These are phyloP conservation scores for Morella rubra DNA, from an alignment of 306 rosid species.

Conservation along the genomic window DNA sequence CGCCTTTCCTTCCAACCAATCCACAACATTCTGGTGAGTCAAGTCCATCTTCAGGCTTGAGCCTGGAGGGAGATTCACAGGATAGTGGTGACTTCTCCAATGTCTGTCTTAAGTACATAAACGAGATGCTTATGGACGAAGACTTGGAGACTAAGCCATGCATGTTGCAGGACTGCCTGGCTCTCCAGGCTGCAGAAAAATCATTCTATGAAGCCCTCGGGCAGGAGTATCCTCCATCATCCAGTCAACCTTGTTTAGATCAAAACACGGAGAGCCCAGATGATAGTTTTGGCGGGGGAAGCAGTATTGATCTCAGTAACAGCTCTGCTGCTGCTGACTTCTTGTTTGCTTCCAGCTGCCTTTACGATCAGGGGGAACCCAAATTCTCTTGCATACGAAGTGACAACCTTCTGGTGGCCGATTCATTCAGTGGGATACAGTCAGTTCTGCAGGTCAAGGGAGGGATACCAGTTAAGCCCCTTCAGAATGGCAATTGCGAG, in stretches of 20 bases:
- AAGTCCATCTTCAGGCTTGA: constrained; percentile 17
- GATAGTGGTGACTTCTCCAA: constrained; percentile 44
- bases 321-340: constrained; percentile 28
- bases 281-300: constrained; percentile 22
- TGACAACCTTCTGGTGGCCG: constrained; percentile 19
- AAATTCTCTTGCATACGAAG: constrained; percentile 22
- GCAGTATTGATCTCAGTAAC: constrained; percentile 20
- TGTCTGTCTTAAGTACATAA: constrained; percentile 55
- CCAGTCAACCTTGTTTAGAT: constrained; percentile 12
- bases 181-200: constrained; percentile 82
- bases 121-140: constrained; percentile 78
- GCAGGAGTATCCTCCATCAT: constrained; percentile 37
- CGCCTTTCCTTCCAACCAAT: constrained; percentile 26
- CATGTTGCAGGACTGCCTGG: constrained; percentile 71
- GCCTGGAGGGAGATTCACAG: constrained; percentile 39
- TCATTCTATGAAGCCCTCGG: constrained; percentile 72
- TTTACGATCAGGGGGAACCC: constrained; percentile 23
- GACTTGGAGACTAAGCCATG: constrained; percentile 65
- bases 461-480: background rate
- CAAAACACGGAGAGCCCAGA: constrained; percentile 26
- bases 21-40: constrained; percentile 18
- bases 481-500: constrained; percentile 27
- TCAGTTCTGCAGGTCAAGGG: constrained; percentile 15
- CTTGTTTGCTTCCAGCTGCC: constrained; percentile 30
- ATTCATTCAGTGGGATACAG: constrained; percentile 29